Percentiles rank a stretch among this genome's conserved stretches.
These are phyloP conservation scores for Kurtzmaniella natalensis DNA, from an alignment of 1,139 yeast genomes.

Conservation along the genomic window DNA sequence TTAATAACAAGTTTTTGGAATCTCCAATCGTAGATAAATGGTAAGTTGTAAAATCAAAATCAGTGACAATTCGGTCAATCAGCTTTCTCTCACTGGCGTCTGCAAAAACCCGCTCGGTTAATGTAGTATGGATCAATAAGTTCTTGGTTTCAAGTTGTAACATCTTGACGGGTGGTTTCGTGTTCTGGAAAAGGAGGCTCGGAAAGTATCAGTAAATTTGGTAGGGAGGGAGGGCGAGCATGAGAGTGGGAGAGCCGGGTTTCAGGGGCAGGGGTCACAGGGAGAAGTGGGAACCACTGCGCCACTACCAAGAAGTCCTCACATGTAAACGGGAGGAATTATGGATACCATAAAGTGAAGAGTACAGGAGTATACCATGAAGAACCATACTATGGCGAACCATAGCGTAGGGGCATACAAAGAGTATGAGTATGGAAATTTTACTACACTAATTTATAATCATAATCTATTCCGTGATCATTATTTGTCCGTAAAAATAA, in stretches of 20 bases:
- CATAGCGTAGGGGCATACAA: no score
- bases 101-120: conserved; percentile 36
- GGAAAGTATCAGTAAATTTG: not conserved
- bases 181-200: not conserved
- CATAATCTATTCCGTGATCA: no score
- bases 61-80: conserved; percentile 88
- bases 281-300: no score
- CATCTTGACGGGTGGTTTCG: conserved; percentile 23
- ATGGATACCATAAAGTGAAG: no score
- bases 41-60: conserved; percentile 92
- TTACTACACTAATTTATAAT: no score
- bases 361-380: no score
- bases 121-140: conserved; percentile 39
- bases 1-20: conserved; percentile 56
- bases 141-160: conserved; percentile 44
- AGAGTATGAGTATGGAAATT: no score
- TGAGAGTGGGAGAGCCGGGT: not conserved
- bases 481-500: no score
- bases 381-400: no score
- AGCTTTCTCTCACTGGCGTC: conserved; percentile 41
- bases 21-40: conserved; percentile 80
- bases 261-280: no score
- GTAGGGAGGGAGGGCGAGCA: not conserved
- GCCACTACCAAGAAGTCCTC: no score
- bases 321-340: no score